Evolutionary conservation across 139 green algal genomes (phyloP).

Genomic region (Edaphochlamys debaryana): DNA sequence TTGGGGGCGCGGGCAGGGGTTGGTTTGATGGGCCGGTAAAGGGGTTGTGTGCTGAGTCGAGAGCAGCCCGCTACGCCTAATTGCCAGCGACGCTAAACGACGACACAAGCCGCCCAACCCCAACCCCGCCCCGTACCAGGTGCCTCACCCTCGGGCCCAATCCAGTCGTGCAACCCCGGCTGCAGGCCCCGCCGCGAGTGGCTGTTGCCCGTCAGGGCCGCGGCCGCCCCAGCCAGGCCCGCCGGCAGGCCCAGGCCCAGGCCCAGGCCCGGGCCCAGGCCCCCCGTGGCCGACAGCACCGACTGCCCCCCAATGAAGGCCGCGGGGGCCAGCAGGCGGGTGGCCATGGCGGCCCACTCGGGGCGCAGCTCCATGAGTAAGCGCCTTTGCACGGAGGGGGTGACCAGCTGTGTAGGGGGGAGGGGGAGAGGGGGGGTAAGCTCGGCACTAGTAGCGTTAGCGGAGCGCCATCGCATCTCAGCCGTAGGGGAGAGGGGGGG

Average conservation of each 20-base stretch:
- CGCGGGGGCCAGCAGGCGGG: conserved; percentile 4
- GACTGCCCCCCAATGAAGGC: conserved; percentile 5
- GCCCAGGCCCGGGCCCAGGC: no score
- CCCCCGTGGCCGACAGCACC: background rate
- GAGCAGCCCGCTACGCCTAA: no score
- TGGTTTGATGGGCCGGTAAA: background rate
- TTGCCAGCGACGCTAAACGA: no score
- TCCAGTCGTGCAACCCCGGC: background rate
- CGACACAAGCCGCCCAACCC: no score
- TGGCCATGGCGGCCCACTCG: conserved; percentile 11
- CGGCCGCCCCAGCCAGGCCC: background rate
- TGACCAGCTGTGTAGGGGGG: background rate
- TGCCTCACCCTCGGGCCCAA: no score
- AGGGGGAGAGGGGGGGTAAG: background rate
- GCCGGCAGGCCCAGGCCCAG: background rate
- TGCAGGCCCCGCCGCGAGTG: background rate
- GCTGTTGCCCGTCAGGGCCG: no score
- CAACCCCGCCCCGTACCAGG: no score
- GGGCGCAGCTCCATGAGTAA: background rate
- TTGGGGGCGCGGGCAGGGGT: background rate
- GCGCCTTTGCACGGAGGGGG: conserved; percentile 1
- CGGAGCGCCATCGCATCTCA: background rate
- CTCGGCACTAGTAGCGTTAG: background rate
- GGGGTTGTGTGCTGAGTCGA: no score
- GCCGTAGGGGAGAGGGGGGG: background rate